Conservation (phyloP, 495 filamentous ascomycete species). For the Paragyromitra xinjiangensis region DNA sequence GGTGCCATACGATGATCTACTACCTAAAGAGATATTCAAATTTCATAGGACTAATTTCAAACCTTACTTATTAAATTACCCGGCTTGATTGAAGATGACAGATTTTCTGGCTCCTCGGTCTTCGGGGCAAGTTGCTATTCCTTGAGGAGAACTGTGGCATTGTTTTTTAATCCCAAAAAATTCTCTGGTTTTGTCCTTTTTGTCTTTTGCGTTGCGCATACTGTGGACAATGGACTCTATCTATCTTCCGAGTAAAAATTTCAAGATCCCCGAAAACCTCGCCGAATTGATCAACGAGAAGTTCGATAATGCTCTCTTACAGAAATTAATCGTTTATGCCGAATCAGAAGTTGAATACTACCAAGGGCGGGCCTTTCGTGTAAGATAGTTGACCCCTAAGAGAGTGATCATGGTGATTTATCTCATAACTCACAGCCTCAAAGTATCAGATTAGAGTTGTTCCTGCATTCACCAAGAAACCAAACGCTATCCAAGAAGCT, state of each 20-base stretch:
- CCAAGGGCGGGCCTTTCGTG: constrained; percentile 7
- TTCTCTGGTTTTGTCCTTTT: neutral
- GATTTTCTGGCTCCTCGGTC: neutral
- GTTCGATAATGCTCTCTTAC: constrained; percentile 2
- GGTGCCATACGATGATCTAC: too few species aligned
- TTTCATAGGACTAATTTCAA: too few species aligned
- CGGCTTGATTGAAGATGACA: neutral
- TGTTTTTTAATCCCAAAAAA: neutral
- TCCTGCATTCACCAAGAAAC: constrained; percentile 33
- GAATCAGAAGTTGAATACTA: constrained; percentile 4
- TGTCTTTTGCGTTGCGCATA: neutral
- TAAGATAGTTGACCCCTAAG: neutral
- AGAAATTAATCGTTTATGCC: constrained; percentile 13
- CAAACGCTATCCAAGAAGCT: constrained; percentile 25
- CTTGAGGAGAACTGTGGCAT: neutral
- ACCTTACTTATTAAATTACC: neutral
- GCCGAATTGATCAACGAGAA: constrained; percentile 10
- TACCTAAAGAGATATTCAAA: too few species aligned
- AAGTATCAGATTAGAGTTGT: constrained; percentile 32
- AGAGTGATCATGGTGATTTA: neutral
- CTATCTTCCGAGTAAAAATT: neutral
- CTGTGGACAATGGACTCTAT: neutral
- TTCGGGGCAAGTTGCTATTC: neutral
- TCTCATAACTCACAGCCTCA: neutral
- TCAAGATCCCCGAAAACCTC: neutral